Evolutionary conservation across 2,329 filamentous ascomycete genomes (phyloP), one percentile per base, ranked within the genome.

Genomic region (Colletotrichum tamarilloi): DNA sequence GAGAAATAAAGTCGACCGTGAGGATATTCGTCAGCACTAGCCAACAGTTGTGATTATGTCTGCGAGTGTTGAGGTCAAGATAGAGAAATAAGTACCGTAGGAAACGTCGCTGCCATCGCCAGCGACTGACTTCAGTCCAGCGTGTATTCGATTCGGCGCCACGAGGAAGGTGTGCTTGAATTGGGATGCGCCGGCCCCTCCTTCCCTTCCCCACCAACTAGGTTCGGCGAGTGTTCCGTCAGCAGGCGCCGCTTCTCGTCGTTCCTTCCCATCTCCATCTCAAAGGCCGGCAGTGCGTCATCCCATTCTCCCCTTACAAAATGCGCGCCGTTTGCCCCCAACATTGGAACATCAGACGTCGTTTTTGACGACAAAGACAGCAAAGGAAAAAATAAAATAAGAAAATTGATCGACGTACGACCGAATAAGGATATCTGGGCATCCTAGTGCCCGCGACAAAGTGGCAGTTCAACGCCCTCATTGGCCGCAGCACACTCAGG

Each of bases 351-450:
- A 35, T 71, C 16, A 35, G 42, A 55, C 32, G 26, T n/a, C 32
- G 38, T 57, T 32, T 56, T 46, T 32, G 11, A 58, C 55, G 16
- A 42, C 28, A 46, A 22, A 30, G 16, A 46, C 26, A 55, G n/a
- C 35, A 46, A 46, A 63, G 35, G 24, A 59, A 62, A 62, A 7
- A 28, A 38, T 55, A 62, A 62, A 7, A 28, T 42, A 26, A 26
- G 1, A 26, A 26, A 26, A 5, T 26, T 5, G 52, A 56, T 64
- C 59, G 38, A 68, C 63, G 49, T 38, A 67, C 26, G 68, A 63
- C 68, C 57, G 59, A 73, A 68, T 64, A 73, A 74, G 32, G 56
- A 42, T 68, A 68, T 53, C 28, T 72, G 68, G 55, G 56, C 8
- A 32, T 57, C 32, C 65, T 62, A 69, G 73, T 66, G 70, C 70